Conservation (phyloP, 345 rosid species). For the Brassica cretica region DNA sequence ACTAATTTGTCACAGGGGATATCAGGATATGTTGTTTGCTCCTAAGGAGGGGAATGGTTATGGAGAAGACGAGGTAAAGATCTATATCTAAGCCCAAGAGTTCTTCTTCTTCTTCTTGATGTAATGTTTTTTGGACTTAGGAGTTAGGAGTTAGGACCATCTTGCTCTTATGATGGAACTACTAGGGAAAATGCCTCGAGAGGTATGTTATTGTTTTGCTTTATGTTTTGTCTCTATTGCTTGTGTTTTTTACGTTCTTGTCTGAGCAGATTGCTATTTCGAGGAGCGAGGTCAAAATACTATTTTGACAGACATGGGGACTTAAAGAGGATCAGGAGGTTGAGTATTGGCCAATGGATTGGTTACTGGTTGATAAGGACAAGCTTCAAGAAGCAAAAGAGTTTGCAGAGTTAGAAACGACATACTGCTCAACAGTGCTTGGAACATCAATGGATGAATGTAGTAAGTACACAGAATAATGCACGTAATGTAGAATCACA, state of each 20-base stretch:
- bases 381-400: slow-evolving; percentile 58
- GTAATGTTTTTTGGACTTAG: slow-evolving; percentile 10
- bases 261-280: slow-evolving; percentile 71
- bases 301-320: slow-evolving; percentile 93
- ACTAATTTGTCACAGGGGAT: slow-evolving; percentile 74
- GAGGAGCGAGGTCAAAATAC: slow-evolving; percentile 86
- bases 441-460: slow-evolving; percentile 85
- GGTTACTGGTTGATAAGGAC: no score
- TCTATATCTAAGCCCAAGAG: no score
- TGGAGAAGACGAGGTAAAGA: slow-evolving; percentile 76
- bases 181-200: no score
- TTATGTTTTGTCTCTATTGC: no score
- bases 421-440: slow-evolving; percentile 88
- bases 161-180: no score
- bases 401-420: slow-evolving; percentile 83
- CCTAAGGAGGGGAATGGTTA: slow-evolving; percentile 38
- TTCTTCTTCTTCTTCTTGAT: slow-evolving; percentile 63
- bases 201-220: no score
- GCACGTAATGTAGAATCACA: slow-evolving; percentile 28
- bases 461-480: slow-evolving; percentile 25
- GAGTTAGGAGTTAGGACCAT: no score
- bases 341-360: slow-evolving; percentile 55
- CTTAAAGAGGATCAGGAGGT: slow-evolving; percentile 80
- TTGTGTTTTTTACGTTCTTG: slow-evolving; percentile 16
- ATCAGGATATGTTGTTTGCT: slow-evolving; percentile 54